Evolutionary conservation across 1,139 yeast species (phyloP).

Genomic region (Debaryomycetaceae sp.): DNA sequence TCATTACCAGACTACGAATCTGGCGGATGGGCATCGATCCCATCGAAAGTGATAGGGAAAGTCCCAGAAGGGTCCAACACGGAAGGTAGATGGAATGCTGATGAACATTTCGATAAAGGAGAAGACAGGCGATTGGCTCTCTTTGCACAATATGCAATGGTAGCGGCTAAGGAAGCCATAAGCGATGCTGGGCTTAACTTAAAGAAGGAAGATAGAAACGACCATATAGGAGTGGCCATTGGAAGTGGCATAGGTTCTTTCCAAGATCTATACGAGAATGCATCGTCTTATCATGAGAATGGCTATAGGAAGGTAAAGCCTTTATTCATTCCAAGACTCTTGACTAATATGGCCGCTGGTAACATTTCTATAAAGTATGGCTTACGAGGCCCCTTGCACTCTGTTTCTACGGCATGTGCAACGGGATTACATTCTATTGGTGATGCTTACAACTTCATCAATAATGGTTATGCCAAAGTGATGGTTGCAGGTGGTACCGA

Average conservation of each 20-base stretch:
- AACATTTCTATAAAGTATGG: slow-evolving; percentile 77
- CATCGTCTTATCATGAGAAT: slow-evolving; percentile 42
- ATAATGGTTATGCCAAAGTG: slow-evolving; percentile 75
- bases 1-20: slow-evolving; percentile 46
- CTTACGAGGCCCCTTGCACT: slow-evolving; percentile 79
- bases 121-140: slow-evolving; percentile 63
- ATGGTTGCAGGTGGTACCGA: slow-evolving; percentile 95
- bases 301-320: slow-evolving; percentile 83
- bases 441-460: slow-evolving; percentile 81
- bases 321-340: slow-evolving; percentile 74
- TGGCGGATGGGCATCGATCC: slow-evolving; percentile 52
- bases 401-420: slow-evolving; percentile 94
- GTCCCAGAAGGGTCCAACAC: slow-evolving; percentile 55
- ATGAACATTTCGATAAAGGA: slow-evolving; percentile 39
- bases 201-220: slow-evolving; percentile 23
- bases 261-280: slow-evolving; percentile 65
- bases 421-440: slow-evolving; percentile 94
- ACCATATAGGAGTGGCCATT: slow-evolving; percentile 65
- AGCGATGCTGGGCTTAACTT: slow-evolving; percentile 58
- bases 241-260: slow-evolving; percentile 95
- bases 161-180: slow-evolving; percentile 76
- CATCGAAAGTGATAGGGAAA: slow-evolving; percentile 72
- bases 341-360: slow-evolving; percentile 95
- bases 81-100: slow-evolving; percentile 52
- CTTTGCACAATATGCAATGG: slow-evolving; percentile 77